A percentile compares a stretch with the other conserved stretches of the same genome.
Conservation (phyloP, 208 protist species). For the Strigomonas culicis region DNA sequence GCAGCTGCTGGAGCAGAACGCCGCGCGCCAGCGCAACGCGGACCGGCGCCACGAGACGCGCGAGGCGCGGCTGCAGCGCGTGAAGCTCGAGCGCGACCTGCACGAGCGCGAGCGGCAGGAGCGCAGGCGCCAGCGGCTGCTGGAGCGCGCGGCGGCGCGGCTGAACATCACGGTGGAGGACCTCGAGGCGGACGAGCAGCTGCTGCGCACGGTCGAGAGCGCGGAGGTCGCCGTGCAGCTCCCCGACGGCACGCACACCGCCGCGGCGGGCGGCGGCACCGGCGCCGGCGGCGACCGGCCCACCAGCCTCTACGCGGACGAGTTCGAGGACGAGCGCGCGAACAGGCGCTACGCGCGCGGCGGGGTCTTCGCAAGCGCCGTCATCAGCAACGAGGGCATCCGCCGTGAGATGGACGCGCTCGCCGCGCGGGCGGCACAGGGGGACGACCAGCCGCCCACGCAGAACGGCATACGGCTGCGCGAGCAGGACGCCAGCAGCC, state of each 20-base stretch:
- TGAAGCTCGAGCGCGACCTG: slow-evolving; percentile 65
- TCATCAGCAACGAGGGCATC: slow-evolving; percentile 79
- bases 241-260: not conserved
- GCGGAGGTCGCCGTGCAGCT: slow-evolving; percentile 10
- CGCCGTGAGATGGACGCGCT: slow-evolving; percentile 69
- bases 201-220: slow-evolving; percentile 45
- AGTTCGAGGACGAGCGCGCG: slow-evolving; percentile 26
- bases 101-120: slow-evolving; percentile 60
- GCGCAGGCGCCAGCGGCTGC: slow-evolving; percentile 48
- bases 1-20: slow-evolving; percentile 56
- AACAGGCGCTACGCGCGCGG: slow-evolving; percentile 24
- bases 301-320: slow-evolving; percentile 17
- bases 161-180: slow-evolving; percentile 67
- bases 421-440: slow-evolving; percentile 19
- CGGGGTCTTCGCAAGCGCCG: slow-evolving; percentile 46
- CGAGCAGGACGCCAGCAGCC: not conserved
- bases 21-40: slow-evolving; percentile 25
- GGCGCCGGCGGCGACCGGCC: not conserved
- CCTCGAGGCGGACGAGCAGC: slow-evolving; percentile 64
- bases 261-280: not conserved
- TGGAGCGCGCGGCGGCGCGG: slow-evolving; percentile 48
- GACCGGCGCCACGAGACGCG: slow-evolving; percentile 48
- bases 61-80: slow-evolving; percentile 67
- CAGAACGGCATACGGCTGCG: slow-evolving; percentile 21
- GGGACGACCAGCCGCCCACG: not conserved